Evolutionary conservation across 768 basidiomycete genomes (phyloP).

Genomic region (Collybia sordida): DNA sequence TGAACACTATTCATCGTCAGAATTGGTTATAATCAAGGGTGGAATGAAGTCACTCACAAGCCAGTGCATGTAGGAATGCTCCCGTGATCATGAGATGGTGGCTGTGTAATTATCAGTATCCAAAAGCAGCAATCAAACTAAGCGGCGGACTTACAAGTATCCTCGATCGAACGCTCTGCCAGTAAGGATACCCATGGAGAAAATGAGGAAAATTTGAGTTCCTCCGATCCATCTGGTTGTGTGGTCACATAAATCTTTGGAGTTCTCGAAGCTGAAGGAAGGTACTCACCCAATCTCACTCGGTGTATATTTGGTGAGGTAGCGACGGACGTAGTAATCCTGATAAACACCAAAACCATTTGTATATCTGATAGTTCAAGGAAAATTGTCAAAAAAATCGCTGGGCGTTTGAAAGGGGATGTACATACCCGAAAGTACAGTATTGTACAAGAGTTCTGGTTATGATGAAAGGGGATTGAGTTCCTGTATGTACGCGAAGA

Average conservation of each 20-base stretch:
- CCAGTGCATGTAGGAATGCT: conserved; percentile 24
- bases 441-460: not conserved
- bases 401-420: no score
- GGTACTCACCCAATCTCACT: conserved; percentile 22
- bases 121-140: not conserved
- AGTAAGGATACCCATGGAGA: conserved; percentile 43
- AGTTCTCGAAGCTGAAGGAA: not conserved
- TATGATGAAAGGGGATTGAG: not conserved
- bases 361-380: conserved; percentile 16
- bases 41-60: conserved; percentile 15
- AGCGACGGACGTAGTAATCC: conserved; percentile 24
- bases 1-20: conserved; percentile 24
- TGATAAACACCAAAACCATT: conserved; percentile 25
- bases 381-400: not conserved
- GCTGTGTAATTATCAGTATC: conserved; percentile 6
- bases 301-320: conserved; percentile 16
- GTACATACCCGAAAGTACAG: conserved; percentile 3
- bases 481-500: no score
- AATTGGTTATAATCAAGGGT: not conserved
- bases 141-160: conserved; percentile 37
- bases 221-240: conserved; percentile 46
- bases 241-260: not conserved
- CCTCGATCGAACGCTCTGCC: conserved; percentile 54
- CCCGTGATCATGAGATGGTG: conserved; percentile 20
- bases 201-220: conserved; percentile 47